Conservation (phyloP, 371 early-diverging fungal species). For the Rhizopus delemar region DNA sequence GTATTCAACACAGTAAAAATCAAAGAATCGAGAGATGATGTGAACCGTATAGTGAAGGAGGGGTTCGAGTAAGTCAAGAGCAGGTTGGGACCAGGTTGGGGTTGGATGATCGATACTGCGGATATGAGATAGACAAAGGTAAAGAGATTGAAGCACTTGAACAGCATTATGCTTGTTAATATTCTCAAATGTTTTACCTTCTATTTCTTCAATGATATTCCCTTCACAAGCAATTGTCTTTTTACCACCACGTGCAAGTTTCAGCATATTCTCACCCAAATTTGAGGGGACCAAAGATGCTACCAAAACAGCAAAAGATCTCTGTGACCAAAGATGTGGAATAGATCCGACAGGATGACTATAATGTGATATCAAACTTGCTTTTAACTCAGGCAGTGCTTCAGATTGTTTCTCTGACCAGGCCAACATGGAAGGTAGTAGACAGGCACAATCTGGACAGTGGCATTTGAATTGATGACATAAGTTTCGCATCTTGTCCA, state of each 20-base stretch:
- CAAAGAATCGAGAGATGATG: conserved; percentile 41
- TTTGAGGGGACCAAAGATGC: conserved; percentile 18
- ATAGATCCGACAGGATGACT: conserved; percentile 40
- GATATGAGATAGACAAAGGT: conserved; percentile 42
- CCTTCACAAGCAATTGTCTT: too few relatives aligned
- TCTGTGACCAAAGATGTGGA: conserved; percentile 39
- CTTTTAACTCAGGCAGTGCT: conserved; percentile 24
- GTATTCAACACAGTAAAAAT: conserved; percentile 50
- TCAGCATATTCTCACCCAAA: conserved; percentile 8
- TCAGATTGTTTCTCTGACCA: conserved; percentile 39
- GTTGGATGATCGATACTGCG: conserved; percentile 40
- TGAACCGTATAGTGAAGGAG: conserved; percentile 35
- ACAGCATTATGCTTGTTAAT: conserved; percentile 48
- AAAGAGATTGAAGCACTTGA: conserved; percentile 41
- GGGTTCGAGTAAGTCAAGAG: conserved; percentile 33
- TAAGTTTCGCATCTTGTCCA: conserved; percentile 33
- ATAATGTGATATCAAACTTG: conserved; percentile 29
- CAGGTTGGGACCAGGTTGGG: conserved; percentile 43
- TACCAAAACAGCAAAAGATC: conserved; percentile 39
- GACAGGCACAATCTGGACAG: conserved; percentile 39
- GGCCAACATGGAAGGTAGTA: conserved; percentile 49
- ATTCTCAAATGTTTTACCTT: conserved; percentile 23
- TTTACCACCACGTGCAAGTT: conserved; percentile 10
- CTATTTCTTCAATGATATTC: conserved; percentile 25
- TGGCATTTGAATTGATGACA: conserved; percentile 48